phyloP scores from a whole-genome alignment of 495 filamentous ascomycete species.

The Xylaria intraflava region DNA sequence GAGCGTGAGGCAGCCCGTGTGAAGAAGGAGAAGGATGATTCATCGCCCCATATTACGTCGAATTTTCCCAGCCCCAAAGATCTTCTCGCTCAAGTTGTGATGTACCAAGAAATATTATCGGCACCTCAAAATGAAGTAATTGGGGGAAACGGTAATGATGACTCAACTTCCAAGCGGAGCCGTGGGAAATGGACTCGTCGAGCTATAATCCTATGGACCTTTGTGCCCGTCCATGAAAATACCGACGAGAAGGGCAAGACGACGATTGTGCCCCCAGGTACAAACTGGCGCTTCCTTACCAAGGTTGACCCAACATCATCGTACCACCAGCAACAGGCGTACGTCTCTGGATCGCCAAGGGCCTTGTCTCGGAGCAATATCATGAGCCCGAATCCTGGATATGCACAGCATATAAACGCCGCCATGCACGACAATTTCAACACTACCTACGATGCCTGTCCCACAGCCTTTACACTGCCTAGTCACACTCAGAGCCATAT shows the following conservation, averaged over 20 bases:
- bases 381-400: conserved; percentile 40
- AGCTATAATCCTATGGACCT: conserved; percentile 42
- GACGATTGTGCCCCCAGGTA: conserved; percentile 21
- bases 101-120: conserved; percentile 47
- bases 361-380: conserved; percentile 24
- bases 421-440: conserved; percentile 42
- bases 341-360: conserved; percentile 21
- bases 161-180: conserved; percentile 8
- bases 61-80: conserved; percentile 36
- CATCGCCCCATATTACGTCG: conserved; percentile 15
- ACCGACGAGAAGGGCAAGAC: conserved; percentile 30
- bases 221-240: conserved; percentile 37
- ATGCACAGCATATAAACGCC: conserved; percentile 36
- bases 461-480: conserved; percentile 7
- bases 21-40: conserved; percentile 26
- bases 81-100: conserved; percentile 39
- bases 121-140: conserved; percentile 26
- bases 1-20: conserved; percentile 22
- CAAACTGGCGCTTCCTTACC: conserved; percentile 44
- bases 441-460: conserved; percentile 27
- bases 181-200: conserved; percentile 36
- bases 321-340: conserved; percentile 40
- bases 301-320: conserved; percentile 39
- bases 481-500: conserved; percentile 8
- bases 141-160: conserved; percentile 1